Evolutionary conservation across 2,329 filamentous ascomycete genomes (phyloP).

Genomic region (Didymellaceae sp.): DNA sequence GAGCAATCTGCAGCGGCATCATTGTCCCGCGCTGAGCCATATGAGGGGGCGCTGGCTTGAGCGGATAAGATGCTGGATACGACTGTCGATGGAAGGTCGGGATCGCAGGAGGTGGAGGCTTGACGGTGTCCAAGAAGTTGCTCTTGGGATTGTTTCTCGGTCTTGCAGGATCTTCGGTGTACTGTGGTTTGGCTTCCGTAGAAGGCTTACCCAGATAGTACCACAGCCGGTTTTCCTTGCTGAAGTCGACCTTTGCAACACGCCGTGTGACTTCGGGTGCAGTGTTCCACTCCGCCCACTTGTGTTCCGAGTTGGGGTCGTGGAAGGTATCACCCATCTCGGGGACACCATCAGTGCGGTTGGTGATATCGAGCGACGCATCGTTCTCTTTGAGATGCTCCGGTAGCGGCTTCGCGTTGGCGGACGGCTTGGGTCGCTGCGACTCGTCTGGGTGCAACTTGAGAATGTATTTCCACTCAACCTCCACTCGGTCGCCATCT

Average conservation of each 20-base stretch:
- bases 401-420: conserved; percentile 74
- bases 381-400: conserved; percentile 57
- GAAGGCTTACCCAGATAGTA: conserved; percentile 85
- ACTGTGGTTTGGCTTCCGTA: conserved; percentile 89
- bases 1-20: conserved; percentile 32
- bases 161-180: conserved; percentile 75
- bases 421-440: conserved; percentile 75
- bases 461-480: conserved; percentile 84
- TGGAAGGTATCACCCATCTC: conserved; percentile 56
- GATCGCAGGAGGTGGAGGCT: conserved; percentile 47
- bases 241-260: conserved; percentile 74
- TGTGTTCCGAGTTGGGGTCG: conserved; percentile 53
- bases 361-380: conserved; percentile 52
- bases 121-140: conserved; percentile 74
- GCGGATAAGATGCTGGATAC: conserved; percentile 49
- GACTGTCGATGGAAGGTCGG: conserved; percentile 37
- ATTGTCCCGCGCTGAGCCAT: conserved; percentile 45
- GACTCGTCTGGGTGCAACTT: conserved; percentile 75
- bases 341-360: conserved; percentile 58
- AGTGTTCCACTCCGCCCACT: conserved; percentile 73
- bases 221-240: conserved; percentile 79
- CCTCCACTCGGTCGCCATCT: conserved; percentile 78
- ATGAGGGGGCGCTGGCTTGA: conserved; percentile 52
- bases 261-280: conserved; percentile 50
- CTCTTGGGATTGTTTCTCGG: conserved; percentile 70